phyloP scores from a whole-genome alignment of 1,139 yeast genomes.

The Kazachstania sp. region DNA sequence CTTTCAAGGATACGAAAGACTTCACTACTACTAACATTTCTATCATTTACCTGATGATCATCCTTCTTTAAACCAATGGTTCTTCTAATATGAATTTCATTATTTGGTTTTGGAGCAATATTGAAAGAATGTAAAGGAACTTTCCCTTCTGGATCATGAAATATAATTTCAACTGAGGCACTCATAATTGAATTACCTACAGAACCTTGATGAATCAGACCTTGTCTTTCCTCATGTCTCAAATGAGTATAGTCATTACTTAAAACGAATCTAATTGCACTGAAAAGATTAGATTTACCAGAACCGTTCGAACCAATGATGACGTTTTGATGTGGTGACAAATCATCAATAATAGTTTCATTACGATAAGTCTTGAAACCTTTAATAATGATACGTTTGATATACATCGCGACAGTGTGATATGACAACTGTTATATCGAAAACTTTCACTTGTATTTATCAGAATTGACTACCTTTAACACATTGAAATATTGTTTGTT shows the following conservation, averaged over 20 bases:
- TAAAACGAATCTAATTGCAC: constrained; percentile 87
- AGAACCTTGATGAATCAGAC: constrained; percentile 81
- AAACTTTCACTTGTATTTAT: too few species aligned
- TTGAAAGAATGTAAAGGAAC: constrained; percentile 46
- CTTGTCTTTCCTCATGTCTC: constrained; percentile 83
- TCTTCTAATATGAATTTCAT: constrained; percentile 68
- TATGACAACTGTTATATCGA: too few species aligned
- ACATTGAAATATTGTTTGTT: neutral
- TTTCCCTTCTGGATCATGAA: constrained; percentile 72
- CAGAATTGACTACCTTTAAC: neutral
- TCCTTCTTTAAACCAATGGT: constrained; percentile 91
- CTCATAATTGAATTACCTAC: constrained; percentile 73
- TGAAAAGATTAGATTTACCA: constrained; percentile 92
- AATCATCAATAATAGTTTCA: constrained; percentile 64
- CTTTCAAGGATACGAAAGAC: constrained; percentile 77
- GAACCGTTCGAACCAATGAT: constrained; percentile 95
- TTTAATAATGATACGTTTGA: constrained; percentile 57
- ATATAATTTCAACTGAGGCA: constrained; percentile 83
- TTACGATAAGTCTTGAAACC: constrained; percentile 94
- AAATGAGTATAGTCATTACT: constrained; percentile 86
- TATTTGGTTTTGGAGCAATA: constrained; percentile 35
- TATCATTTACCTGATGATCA: constrained; percentile 72
- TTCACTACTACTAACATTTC: constrained; percentile 72
- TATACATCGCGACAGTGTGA: constrained; percentile 29
- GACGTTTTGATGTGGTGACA: constrained; percentile 80